phyloP scores from a whole-genome alignment of 768 basidiomycete genomes.

The Mycena rebaudengoi region DNA sequence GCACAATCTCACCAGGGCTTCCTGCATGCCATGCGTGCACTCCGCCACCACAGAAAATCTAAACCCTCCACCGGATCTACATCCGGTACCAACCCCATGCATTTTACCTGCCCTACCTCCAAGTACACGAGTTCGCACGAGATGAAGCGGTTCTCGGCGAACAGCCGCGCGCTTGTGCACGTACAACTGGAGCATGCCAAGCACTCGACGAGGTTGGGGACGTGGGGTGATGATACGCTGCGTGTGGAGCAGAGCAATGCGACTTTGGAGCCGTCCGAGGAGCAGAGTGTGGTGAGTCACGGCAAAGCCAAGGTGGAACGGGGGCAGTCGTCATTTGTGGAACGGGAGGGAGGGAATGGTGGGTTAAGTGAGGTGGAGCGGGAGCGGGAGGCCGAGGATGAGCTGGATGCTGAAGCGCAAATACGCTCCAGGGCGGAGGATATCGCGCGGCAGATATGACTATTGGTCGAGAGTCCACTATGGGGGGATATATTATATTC shows the following conservation, averaged over 20 bases:
- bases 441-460: too few species aligned
- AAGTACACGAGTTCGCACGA: too few species aligned
- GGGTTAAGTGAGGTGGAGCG: too few species aligned
- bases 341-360: too few species aligned
- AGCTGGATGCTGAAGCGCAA: too few species aligned
- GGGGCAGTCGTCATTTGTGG: neutral
- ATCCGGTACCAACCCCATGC: neutral
- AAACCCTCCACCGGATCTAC: neutral
- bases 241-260: neutral
- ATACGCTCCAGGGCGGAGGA: too few species aligned
- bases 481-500: too few species aligned
- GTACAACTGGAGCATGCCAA: too few species aligned
- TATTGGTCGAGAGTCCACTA: too few species aligned
- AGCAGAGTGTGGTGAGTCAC: neutral
- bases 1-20: neutral
- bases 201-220: neutral
- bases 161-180: neutral
- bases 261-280: neutral
- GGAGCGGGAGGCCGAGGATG: too few species aligned
- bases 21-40: neutral
- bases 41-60: neutral
- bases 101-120: too few species aligned
- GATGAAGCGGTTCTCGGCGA: too few species aligned
- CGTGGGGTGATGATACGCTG: neutral
- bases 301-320: neutral